Base-by-base conservation (phyloP, 2,329 filamentous ascomycete species). In the Rhytidhysteron rufulum region DNA sequence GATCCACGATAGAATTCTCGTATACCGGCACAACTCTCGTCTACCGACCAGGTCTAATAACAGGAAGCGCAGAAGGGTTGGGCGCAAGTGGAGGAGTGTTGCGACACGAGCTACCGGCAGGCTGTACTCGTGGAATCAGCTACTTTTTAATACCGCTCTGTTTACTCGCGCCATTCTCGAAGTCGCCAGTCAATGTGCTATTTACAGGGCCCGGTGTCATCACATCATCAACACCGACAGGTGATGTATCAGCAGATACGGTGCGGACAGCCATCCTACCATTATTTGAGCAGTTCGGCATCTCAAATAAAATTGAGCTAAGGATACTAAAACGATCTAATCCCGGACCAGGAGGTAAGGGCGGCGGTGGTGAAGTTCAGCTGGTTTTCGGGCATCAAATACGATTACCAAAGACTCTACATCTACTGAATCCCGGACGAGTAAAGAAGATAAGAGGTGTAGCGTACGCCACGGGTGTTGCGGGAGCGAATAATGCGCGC, bases 11-110 rank as follows among this genome's bases (percentile, higher is more conserved):
- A 70, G 90, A 96, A 59, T 95, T 98, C 54, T 95, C 89, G 9
- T 93, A 95, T 70, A 96, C 89, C 1, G 93, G 93, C 61, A 97
- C 93, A 0, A 90, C 88, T 1, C 79, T 98, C 41, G 84, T 90
- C 27, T 98, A 94, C 70, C 85, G 87, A 50, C 93, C 93, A 0
- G 93, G 93, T 25, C 74, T 98, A 30, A 94, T 98, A 57, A 93
- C 88, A 0, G 93, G 93, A 46, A 85, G 83, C 34, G 81, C 86
- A 18, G 75, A 86, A 16, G 88, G 88, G 15, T 77, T 83, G 36
- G 88, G 88, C 54, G 83, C 86, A 27, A 73, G 78, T 34, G 78
- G 64, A 43, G 86, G 91, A 53, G 79, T 95, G 29, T 81, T 97
- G 55, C 80, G 82, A 58, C 90, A 95, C 71, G 80, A 82, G 50